A percentile compares a stretch with the other conserved stretches of the same genome.
phyloP scores from a whole-genome alignment of 768 basidiomycete species.

The Mycena rebaudengoi region DNA sequence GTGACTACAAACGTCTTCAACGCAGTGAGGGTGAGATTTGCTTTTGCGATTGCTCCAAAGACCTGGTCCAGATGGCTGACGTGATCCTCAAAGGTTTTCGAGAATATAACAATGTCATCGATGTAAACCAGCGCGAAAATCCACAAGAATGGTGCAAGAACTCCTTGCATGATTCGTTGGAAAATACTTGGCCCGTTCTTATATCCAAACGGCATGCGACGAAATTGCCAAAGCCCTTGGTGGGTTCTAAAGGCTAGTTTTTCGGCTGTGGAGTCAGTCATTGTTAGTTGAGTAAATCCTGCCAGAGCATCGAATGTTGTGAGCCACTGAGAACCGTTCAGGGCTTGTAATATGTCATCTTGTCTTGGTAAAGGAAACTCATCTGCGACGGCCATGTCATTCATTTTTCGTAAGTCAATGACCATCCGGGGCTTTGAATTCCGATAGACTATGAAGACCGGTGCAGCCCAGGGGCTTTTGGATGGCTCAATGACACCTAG shows the following conservation, averaged over 20 bases:
- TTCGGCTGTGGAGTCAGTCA: conserved; percentile 35
- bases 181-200: conserved; percentile 48
- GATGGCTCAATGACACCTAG: conserved; percentile 50
- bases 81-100: conserved; percentile 38
- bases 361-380: conserved; percentile 38
- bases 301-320: conserved; percentile 46
- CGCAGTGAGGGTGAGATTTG: conserved; percentile 42
- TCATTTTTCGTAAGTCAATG: conserved; percentile 42
- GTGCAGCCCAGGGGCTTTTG: conserved; percentile 46
- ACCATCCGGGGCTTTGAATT: conserved; percentile 47
- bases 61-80: conserved; percentile 39
- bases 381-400: conserved; percentile 29
- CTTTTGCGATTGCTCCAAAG: conserved; percentile 33
- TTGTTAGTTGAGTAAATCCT: conserved; percentile 50
- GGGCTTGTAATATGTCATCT: conserved; percentile 35
- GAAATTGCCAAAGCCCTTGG: conserved; percentile 49
- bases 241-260: conserved; percentile 50
- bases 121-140: conserved; percentile 51
- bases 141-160: conserved; percentile 47
- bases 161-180: conserved; percentile 49
- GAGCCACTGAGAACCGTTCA: conserved; percentile 41
- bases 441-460: conserved; percentile 43
- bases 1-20: no score
- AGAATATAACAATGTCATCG: conserved; percentile 51
- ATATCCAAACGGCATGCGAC: conserved; percentile 50